Evolutionary conservation across 2,329 filamentous ascomycete genomes (phyloP).

Genomic region (Metarhizium robertsii): DNA sequence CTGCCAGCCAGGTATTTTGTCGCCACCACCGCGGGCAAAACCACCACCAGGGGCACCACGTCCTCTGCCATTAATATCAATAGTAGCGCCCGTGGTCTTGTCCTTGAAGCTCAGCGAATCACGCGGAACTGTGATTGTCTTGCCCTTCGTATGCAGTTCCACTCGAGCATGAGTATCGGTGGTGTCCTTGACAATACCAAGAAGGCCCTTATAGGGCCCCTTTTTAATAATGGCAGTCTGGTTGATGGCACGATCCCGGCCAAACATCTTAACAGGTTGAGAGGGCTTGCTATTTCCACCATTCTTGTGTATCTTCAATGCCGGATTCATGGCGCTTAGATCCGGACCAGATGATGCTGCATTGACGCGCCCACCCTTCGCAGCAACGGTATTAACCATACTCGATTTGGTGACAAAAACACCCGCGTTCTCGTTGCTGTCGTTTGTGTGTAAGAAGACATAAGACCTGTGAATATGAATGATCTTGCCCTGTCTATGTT

Average conservation of each 20-base stretch:
- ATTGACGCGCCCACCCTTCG: conserved; percentile 77
- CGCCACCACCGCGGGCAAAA: conserved; percentile 32
- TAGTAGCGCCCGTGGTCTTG: conserved; percentile 65
- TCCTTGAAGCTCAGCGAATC: conserved; percentile 80
- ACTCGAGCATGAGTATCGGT: conserved; percentile 80
- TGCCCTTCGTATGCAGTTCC: conserved; percentile 89
- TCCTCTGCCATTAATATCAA: conserved; percentile 55
- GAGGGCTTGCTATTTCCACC: conserved; percentile 36
- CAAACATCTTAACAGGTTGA: conserved; percentile 66
- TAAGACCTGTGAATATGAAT: conserved; percentile 91
- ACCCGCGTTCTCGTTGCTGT: conserved; percentile 75
- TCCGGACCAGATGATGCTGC: conserved; percentile 58
- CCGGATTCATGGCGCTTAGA: conserved; percentile 85
- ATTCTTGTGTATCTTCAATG: conserved; percentile 61
- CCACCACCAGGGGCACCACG: conserved; percentile 35
- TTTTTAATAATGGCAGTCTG: conserved; percentile 85
- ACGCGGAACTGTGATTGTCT: conserved; percentile 78
- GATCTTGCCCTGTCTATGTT: conserved; percentile 78
- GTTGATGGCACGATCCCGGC: conserved; percentile 75
- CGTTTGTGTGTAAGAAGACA: conserved; percentile 79
- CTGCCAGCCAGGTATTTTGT: conserved; percentile 47
- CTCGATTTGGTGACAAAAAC: conserved; percentile 81
- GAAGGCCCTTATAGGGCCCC: conserved; percentile 82
- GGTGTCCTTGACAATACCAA: conserved; percentile 93
- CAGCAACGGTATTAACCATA: conserved; percentile 85